Evolutionary conservation across 176 grass and related monocot species (phyloP).

Genomic region (Triticum urartu): DNA sequence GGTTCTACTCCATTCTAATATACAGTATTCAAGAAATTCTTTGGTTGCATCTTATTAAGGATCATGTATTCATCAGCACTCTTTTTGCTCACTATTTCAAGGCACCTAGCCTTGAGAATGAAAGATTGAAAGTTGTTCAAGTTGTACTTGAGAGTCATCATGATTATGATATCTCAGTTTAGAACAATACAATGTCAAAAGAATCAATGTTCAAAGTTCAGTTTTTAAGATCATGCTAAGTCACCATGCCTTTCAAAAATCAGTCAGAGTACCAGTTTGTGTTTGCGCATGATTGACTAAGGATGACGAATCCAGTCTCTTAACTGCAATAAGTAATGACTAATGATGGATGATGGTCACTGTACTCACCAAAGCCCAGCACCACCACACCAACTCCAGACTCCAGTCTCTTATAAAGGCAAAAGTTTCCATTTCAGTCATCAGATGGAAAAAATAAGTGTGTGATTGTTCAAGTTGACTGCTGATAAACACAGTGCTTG

Average conservation of each 20-base stretch:
- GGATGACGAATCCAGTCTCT: neutral
- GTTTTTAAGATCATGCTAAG: neutral
- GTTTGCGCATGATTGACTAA: neutral
- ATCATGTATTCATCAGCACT: neutral
- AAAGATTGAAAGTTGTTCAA: neutral
- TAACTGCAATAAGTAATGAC: neutral
- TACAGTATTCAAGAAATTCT: neutral
- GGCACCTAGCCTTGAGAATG: neutral
- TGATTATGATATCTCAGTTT: neutral
- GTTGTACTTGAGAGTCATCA: neutral
- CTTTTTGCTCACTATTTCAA: neutral
- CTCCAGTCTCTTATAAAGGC: neutral
- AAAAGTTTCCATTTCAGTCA: neutral
- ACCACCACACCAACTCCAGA: neutral
- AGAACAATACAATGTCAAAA: neutral
- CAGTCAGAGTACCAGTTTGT: neutral
- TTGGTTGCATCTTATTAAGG: neutral
- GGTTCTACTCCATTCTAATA: neutral
- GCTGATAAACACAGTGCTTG: neutral
- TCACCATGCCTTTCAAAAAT: neutral
- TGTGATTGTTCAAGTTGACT: neutral
- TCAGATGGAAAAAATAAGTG: neutral
- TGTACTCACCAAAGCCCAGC: neutral
- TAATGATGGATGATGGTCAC: neutral
- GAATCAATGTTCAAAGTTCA: neutral